phyloP scores from a whole-genome alignment of 2,329 filamentous ascomycete species.

The Diaporthe citri region DNA sequence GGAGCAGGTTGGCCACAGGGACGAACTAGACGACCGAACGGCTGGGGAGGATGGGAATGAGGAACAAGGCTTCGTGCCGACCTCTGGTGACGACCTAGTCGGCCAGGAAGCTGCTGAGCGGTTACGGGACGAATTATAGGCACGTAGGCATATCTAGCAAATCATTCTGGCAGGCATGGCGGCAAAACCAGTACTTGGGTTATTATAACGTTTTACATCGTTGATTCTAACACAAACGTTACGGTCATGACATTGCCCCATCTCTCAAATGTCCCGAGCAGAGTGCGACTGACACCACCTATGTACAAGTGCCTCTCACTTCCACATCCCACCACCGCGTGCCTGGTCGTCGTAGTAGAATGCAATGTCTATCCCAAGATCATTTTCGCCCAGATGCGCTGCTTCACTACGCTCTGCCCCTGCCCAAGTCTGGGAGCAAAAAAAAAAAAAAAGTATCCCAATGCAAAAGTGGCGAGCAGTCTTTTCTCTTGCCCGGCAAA shows the following conservation, averaged over 20 bases:
- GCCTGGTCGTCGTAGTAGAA: conserved; percentile 1
- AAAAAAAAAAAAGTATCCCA: background rate
- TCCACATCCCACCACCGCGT: background rate
- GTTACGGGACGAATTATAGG: conserved; percentile 56
- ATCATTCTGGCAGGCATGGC: background rate
- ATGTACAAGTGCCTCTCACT: background rate
- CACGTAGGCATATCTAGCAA: background rate
- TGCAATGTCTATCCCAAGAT: conserved; percentile 15
- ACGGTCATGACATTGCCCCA: conserved; percentile 12
- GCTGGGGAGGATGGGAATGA: conserved; percentile 7
- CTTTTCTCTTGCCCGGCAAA: conserved; percentile 10
- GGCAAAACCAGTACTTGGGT: background rate
- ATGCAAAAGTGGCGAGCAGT: background rate
- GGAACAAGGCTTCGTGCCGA: conserved; percentile 22
- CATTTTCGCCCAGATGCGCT: background rate
- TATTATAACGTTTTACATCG: background rate
- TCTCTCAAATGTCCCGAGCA: background rate
- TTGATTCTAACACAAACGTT: conserved; percentile 9
- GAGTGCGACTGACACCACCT: background rate
- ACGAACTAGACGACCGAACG: conserved; percentile 29
- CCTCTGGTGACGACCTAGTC: conserved; percentile 45
- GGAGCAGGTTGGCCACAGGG: conserved; percentile 34
- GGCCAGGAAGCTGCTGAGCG: conserved; percentile 49
- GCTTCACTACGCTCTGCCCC: background rate
- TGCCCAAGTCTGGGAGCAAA: background rate